Evolutionary conservation across 2,329 filamentous ascomycete genomes (phyloP).

Genomic region (Hymenoscyphus fraxineus): DNA sequence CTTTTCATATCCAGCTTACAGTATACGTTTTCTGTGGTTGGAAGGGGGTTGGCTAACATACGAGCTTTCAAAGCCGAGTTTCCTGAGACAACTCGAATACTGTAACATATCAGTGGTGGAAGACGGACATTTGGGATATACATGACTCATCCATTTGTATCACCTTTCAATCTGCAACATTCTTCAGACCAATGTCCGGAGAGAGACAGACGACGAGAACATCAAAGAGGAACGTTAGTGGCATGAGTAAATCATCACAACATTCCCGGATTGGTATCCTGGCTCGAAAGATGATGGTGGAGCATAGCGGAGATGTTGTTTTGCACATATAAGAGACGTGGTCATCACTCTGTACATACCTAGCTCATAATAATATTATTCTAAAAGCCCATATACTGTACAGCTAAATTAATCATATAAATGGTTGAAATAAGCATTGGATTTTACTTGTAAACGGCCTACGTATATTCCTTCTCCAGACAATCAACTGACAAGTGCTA

Average conservation of each 20-base stretch:
- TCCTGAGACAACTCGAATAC: conserved; percentile 15
- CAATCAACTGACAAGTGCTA: too few relatives aligned
- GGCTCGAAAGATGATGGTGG: conserved; percentile 19
- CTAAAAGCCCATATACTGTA: too few relatives aligned
- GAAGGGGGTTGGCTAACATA: conserved; percentile 23
- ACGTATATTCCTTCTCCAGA: too few relatives aligned
- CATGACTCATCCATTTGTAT: conserved; percentile 26
- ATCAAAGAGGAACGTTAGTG: conserved; percentile 24
- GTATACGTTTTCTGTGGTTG: conserved; percentile 20
- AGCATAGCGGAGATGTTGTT: conserved; percentile 28
- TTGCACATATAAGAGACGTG: conserved; percentile 17
- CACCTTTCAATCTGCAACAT: conserved; percentile 22
- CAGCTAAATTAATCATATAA: too few relatives aligned
- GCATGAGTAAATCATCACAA: conserved; percentile 24
- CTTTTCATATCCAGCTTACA: conserved; percentile 18
- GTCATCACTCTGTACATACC: too few relatives aligned
- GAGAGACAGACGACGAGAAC: conserved; percentile 15
- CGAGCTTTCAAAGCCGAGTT: conserved; percentile 21
- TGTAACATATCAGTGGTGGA: conserved; percentile 25
- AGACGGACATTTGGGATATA: conserved; percentile 18
- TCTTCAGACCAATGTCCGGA: conserved; percentile 13
- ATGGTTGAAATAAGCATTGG: too few relatives aligned
- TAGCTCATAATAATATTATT: too few relatives aligned
- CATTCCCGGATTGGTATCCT: conserved; percentile 26
- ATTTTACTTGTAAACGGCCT: too few relatives aligned